Evolutionary conservation across 2,329 filamentous ascomycete species (phyloP).

Genomic region (Dothistroma pini): DNA sequence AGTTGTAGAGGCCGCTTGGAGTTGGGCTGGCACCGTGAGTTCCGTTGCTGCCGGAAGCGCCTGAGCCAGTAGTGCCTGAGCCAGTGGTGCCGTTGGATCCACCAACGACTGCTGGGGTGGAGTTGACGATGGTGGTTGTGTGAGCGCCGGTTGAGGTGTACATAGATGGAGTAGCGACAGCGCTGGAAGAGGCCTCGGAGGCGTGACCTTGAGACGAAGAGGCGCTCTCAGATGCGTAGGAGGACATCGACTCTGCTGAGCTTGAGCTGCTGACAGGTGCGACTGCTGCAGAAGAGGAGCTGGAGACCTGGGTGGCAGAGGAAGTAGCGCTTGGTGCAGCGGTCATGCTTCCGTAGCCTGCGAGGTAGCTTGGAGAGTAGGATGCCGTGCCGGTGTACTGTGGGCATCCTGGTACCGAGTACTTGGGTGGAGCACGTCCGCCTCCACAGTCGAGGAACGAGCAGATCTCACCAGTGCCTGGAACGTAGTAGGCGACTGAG

Average conservation of each 20-base stretch:
- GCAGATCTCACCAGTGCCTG: constrained; percentile 63
- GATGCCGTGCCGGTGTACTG: constrained; percentile 54
- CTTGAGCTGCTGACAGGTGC: background rate
- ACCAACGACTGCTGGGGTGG: background rate
- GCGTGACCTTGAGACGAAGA: background rate
- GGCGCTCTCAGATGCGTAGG: background rate
- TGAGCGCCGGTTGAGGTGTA: background rate
- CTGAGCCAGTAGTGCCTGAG: background rate
- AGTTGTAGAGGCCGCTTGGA: constrained; percentile 20
- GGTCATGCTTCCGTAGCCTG: constrained; percentile 29
- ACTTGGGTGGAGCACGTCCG: constrained; percentile 60
- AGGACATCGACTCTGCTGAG: background rate
- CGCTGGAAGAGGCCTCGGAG: background rate
- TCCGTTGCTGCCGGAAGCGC: background rate
- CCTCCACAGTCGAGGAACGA: constrained; percentile 63
- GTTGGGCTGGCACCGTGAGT: constrained; percentile 3
- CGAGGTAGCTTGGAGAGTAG: constrained; percentile 51
- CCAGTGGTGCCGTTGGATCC: background rate
- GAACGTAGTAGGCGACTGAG: constrained; percentile 57
- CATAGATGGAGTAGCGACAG: background rate
- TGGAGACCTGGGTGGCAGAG: background rate
- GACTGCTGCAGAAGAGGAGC: background rate
- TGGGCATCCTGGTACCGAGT: constrained; percentile 58
- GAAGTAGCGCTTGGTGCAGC: constrained; percentile 7
- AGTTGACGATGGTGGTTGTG: background rate